phyloP scores from a whole-genome alignment of 1,139 yeast species.

The Diutina neorugosa region DNA sequence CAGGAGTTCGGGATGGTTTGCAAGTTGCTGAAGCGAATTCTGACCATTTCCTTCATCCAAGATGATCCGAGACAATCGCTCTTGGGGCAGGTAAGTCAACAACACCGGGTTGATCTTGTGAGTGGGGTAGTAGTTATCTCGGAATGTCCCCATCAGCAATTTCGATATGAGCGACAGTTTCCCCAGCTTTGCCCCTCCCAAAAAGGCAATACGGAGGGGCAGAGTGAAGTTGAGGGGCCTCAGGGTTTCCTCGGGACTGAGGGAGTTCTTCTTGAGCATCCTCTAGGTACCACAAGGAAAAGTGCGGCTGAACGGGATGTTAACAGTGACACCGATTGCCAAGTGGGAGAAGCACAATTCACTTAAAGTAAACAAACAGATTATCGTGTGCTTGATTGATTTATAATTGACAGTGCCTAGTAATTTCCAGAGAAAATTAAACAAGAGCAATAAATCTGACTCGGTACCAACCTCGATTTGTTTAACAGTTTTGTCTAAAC shows the following conservation, averaged over 20 bases:
- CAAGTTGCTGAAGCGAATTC: constrained; percentile 9
- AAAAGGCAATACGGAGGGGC: constrained; percentile 43
- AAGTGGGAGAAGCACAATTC: no score
- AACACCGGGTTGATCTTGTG: constrained; percentile 39
- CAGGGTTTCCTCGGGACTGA: not conserved
- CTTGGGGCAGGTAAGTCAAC: constrained; percentile 35
- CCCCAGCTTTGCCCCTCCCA: constrained; percentile 45
- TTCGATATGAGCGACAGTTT: constrained; percentile 42
- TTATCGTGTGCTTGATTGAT: no score
- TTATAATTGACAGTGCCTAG: no score
- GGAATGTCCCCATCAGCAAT: constrained; percentile 32
- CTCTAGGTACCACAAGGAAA: not conserved
- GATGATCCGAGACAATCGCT: constrained; percentile 21
- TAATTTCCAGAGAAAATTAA: no score
- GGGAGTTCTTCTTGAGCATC: constrained; percentile 1
- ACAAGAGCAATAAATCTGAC: no score
- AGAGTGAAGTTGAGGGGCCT: constrained; percentile 1
- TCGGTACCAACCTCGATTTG: no score
- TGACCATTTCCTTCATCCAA: constrained; percentile 30
- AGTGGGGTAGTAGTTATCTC: constrained; percentile 60
- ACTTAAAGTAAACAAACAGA: no score
- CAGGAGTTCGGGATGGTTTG: constrained; percentile 9
- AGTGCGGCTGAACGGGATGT: not conserved
- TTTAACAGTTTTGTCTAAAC: no score
- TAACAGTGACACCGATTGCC: no score